Percentiles rank a stretch among this genome's conserved stretches.
Evolutionary conservation across 2,329 filamentous ascomycete species (phyloP).

Genomic region (Trichoderma atrobrunneum): DNA sequence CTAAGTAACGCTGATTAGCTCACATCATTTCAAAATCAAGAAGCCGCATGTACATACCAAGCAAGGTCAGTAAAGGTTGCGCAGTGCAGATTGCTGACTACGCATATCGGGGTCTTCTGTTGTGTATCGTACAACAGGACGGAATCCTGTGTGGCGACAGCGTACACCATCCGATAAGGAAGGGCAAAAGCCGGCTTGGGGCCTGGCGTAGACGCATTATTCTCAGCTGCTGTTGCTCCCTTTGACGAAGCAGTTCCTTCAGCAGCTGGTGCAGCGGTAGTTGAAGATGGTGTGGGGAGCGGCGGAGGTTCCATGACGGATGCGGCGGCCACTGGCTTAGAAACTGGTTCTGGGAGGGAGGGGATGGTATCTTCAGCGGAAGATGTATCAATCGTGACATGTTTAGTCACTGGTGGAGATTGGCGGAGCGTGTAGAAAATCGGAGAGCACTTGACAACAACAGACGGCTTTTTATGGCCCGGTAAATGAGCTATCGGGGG

Average conservation of each 20-base stretch:
- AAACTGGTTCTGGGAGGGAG: constrained; percentile 77
- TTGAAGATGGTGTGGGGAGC: constrained; percentile 42
- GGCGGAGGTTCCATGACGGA: constrained; percentile 83
- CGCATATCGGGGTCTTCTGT: constrained; percentile 86
- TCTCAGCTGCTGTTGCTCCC: constrained; percentile 43
- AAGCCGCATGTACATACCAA: constrained; percentile 61
- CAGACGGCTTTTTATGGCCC: constrained; percentile 96
- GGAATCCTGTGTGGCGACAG: constrained; percentile 93
- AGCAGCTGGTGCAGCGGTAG: constrained; percentile 38
- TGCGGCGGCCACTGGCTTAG: constrained; percentile 54
- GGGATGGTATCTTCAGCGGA: constrained; percentile 81
- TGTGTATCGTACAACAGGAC: constrained; percentile 96
- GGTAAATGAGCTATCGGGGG: constrained; percentile 92
- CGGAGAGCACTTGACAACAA: constrained; percentile 92
- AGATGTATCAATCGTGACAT: constrained; percentile 93
- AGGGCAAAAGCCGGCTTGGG: constrained; percentile 74
- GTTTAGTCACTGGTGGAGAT: constrained; percentile 65
- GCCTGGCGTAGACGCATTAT: constrained; percentile 51
- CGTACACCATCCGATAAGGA: constrained; percentile 92
- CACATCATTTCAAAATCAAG: background rate
- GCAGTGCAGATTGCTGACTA: constrained; percentile 96
- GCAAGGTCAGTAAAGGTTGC: constrained; percentile 95
- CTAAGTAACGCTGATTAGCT: constrained; percentile 33
- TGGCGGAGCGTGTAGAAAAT: constrained; percentile 80
- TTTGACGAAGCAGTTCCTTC: constrained; percentile 50